Base-by-base conservation (phyloP, 306 rosid genomes). In the Rosa persica region DNA sequence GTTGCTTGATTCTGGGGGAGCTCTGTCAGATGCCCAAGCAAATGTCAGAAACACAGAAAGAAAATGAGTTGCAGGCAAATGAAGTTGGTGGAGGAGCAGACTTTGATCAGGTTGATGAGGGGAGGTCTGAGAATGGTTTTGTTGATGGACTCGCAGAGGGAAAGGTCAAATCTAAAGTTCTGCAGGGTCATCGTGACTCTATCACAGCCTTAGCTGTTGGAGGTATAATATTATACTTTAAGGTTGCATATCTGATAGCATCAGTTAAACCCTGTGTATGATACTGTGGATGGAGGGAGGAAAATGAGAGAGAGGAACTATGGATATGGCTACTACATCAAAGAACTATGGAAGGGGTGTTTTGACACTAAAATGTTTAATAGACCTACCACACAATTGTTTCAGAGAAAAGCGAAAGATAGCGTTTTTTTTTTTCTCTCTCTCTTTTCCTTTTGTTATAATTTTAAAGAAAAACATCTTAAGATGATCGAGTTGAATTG, bases 151-250 rank as follows among this genome's bases (percentile, higher is more conserved):
- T 86, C 22, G 80, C 92, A 30, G 77, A 68, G 83, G 97, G 92
- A 86, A 82, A 73, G 78, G 30, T 83, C 68, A 89, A 90, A 86
- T 82, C 78, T 49, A 88, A 83, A 80, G 91, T 88, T 84, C 78
- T 94, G 74, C 87, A 81, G 61, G 91, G 97, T 67, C 98, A 92
- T 89, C 90, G 87, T 79, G 97, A 89, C 79, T 88, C 92, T 77
- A 81, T 94, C 84, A 81, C 97, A 15, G 93, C 90, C 67, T 88
- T 94, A 75, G 87, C 89, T 60, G 88, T 90, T 69, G 98, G 98
- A 80, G 98, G 98, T 94, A 87, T 74, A 67, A 34, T 13, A 17
- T n/a, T 15, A 67, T 47, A 49, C n/a, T 58, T 75, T 70, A 46
- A 47, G 40, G 20, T 55, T 17, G 57, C 69, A 43, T 43, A 42